phyloP scores from a whole-genome alignment of 495 filamentous ascomycete species.

The Penicillium diatomitis region DNA sequence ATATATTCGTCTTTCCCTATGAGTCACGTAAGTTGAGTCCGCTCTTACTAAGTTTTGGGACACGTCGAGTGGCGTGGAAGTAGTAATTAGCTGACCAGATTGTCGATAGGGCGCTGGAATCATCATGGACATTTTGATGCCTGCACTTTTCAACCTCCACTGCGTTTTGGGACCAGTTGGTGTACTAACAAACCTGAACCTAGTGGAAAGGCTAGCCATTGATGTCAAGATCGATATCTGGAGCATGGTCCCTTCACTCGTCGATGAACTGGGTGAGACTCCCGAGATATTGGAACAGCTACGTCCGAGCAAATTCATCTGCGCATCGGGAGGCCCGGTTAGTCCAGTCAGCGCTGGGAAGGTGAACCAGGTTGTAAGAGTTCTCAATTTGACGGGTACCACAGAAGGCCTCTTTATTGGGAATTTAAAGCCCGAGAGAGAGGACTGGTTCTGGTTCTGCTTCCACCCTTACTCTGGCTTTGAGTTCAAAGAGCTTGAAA shows the following conservation, averaged over 20 bases:
- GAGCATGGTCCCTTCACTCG: conserved; percentile 1
- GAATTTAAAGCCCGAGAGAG: not conserved
- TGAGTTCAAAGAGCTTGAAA: conserved; percentile 1
- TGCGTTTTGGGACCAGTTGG: not conserved
- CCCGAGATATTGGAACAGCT: not conserved
- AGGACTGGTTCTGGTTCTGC: conserved; percentile 1
- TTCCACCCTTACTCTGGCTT: conserved; percentile 1
- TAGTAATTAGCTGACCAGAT: not conserved
- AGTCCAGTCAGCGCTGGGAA: not conserved
- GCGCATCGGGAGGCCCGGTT: not conserved
- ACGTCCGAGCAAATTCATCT: conserved; percentile 1
- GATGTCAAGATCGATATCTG: not conserved
- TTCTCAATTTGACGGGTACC: conserved; percentile 1
- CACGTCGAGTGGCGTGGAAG: not conserved
- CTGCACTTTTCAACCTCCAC: conserved; percentile 1
- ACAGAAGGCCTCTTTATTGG: conserved; percentile 1
- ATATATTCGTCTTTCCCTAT: conserved; percentile 1
- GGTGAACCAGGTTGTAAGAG: not conserved
- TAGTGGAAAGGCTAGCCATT: not conserved
- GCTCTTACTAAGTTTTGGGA: not conserved
- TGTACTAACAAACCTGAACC: no score
- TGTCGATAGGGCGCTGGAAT: not conserved
- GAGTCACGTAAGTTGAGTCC: conserved; percentile 1
- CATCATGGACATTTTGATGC: conserved; percentile 2
- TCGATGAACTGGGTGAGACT: not conserved